A percentile compares a stretch with the other conserved stretches of the same genome.
Evolutionary conservation across 305 asterid genomes (phyloP).

Genomic region (Solanum hybrid): DNA sequence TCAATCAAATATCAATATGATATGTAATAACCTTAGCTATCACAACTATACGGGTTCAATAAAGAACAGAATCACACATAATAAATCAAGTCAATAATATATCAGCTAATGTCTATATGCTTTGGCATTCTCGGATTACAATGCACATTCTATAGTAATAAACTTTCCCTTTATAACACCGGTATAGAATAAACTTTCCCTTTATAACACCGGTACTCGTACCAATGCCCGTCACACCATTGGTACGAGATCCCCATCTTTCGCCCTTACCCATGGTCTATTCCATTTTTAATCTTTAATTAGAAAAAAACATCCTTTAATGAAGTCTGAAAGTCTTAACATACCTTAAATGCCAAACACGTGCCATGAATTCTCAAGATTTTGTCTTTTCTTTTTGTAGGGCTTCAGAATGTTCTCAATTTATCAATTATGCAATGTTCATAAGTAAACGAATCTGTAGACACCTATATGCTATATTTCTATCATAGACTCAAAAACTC

Average conservation of each 20-base stretch:
- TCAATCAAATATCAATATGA: not conserved
- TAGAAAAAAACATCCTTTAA: not conserved
- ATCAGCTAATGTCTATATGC: not conserved
- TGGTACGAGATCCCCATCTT: not conserved
- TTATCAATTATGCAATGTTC: not conserved
- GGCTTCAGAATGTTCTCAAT: not conserved
- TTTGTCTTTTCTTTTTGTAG: not conserved
- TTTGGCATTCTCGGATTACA: not conserved
- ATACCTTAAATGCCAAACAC: not conserved
- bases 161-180: no score
- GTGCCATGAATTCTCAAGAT: not conserved
- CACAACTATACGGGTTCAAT: not conserved
- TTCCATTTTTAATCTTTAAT: not conserved
- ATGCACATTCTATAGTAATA: not conserved
- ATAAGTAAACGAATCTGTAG: not conserved
- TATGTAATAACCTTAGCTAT: not conserved
- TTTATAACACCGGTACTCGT: not conserved
- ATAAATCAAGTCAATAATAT: not conserved
- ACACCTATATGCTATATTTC: not conserved
- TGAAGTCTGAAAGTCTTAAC: not conserved
- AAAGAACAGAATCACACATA: not conserved
- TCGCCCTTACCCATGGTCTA: not conserved
- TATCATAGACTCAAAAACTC: not conserved
- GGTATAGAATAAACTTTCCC: no score
- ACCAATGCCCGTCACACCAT: not conserved